phyloP scores from a whole-genome alignment of 164 flowering plant species.

The Vitis rupestris region DNA sequence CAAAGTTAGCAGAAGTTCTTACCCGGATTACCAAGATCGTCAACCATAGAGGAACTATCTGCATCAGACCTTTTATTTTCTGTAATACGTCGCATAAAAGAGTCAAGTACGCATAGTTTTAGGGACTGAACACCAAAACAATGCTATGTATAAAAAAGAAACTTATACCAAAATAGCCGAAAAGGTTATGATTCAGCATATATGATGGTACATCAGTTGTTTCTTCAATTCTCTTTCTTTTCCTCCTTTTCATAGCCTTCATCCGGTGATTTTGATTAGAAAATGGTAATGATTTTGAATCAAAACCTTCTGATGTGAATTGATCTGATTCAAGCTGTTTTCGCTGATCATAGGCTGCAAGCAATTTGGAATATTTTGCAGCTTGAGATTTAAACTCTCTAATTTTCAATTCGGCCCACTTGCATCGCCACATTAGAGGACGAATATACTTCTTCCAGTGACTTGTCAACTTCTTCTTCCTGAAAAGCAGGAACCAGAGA shows the following conservation, averaged over 20 bases:
- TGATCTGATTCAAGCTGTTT: conserved; percentile 36
- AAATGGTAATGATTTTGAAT: conserved; percentile 63
- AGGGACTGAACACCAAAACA: conserved; percentile 6
- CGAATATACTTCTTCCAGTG: conserved; percentile 83
- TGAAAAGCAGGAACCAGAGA: conserved; percentile 22
- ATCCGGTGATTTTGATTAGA: conserved; percentile 26
- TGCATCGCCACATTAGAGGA: conserved; percentile 85
- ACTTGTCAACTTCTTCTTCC: conserved; percentile 77
- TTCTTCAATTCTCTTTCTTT: conserved; percentile 71
- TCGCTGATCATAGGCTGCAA: conserved; percentile 36
- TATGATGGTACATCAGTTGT: conserved; percentile 49
- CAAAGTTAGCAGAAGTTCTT: conserved; percentile 8
- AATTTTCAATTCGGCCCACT: conserved; percentile 80
- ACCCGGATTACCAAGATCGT: conserved; percentile 62
- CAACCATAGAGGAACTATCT: conserved; percentile 51
- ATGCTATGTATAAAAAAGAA: conserved; percentile 10
- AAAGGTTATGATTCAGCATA: conserved; percentile 72
- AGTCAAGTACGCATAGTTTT: background rate
- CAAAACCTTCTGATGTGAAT: conserved; percentile 33
- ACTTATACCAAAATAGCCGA: conserved; percentile 71
- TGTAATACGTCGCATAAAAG: conserved; percentile 34
- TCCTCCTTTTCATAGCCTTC: conserved; percentile 66
- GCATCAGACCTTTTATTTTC: conserved; percentile 64
- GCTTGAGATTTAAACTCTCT: conserved; percentile 68
- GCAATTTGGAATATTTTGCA: conserved; percentile 47